Base-by-base conservation (phyloP, 305 asterid species). In the Fraxinus platypoda region DNA sequence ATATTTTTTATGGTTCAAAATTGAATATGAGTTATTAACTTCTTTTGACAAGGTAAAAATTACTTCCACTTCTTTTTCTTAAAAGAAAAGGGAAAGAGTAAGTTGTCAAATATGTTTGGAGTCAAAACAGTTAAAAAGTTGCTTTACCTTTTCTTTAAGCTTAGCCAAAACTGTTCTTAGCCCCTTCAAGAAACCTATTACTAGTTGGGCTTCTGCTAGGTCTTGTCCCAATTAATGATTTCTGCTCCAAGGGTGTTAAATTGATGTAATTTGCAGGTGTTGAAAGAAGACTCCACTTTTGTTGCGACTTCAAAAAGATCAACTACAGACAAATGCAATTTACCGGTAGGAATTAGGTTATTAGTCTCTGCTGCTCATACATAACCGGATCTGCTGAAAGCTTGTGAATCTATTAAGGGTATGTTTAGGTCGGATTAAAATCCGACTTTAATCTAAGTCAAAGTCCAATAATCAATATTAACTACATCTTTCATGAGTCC, bases 291-390 rank as follows among this genome's bases (percentile, higher is more conserved):
- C 82, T 77, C 89, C 7, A 83, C 37, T 75, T 90, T 93, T 68
- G 88, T 94, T 37, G 91, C 88, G 23, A 87, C 94, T 77, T 89
- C 98, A 38, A 94, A 86, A 86, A 84, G 97, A 88, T 91, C 98
- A 12, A 88, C 87, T 7, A 83, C 92, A 19, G 98, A 94, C 88
- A 93, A 90, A 86, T 94, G 98, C 91, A 89, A 87, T 41, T 83
- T 93, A 79, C 97, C 95, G 4, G 89, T 83, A 12, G 98, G 97
- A 76, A 89, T 94, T 62, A 89, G 92, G 81, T 80, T 92, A 78
- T 88, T 80, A 31, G 89, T 88, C 21, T 94, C 97, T 59, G 94
- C 98, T 70, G 94, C 87, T 59, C 98, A 94, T 84, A 81, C 95
- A 33, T 90, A 90, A 78, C 77, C 89, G 0, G 97, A 94, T 90